Evolutionary conservation across 1,284 basidiomycete genomes (phyloP).

Genomic region (Irpex sp.): DNA sequence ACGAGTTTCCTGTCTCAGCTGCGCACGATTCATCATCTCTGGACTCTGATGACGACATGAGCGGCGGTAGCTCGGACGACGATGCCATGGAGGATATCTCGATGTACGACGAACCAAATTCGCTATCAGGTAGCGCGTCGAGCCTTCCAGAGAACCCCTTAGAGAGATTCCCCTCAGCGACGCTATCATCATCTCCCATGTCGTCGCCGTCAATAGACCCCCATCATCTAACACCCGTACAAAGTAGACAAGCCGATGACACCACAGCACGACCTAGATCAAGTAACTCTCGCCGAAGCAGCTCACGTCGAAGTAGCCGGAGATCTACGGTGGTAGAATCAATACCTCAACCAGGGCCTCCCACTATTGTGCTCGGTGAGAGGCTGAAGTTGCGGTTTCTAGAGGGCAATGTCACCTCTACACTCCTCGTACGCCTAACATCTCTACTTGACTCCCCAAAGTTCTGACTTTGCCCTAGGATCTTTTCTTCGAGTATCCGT

Average conservation of each 20-base stretch:
- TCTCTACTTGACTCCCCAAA: constrained; percentile 1
- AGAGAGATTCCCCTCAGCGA: constrained; percentile 20
- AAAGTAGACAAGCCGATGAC: constrained; percentile 28
- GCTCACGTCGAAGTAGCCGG: constrained; percentile 51
- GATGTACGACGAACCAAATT: constrained; percentile 54
- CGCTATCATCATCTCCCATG: constrained; percentile 19
- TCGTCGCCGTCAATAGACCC: constrained; percentile 20
- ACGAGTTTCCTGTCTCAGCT: constrained; percentile 70
- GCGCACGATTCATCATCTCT: constrained; percentile 49
- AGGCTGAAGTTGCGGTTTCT: constrained; percentile 75
- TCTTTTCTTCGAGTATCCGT: constrained; percentile 93
- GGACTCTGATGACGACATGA: constrained; percentile 78
- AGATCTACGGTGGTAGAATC: constrained; percentile 36
- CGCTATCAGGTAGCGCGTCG: constrained; percentile 14
- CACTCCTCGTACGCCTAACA: constrained; percentile 60
- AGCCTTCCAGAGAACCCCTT: constrained; percentile 19
- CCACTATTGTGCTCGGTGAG: constrained; percentile 61
- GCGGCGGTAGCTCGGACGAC: constrained; percentile 66
- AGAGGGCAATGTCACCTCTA: constrained; percentile 66
- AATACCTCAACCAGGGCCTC: constrained; percentile 8
- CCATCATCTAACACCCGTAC: constrained; percentile 8
- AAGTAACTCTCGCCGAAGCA: constrained; percentile 45
- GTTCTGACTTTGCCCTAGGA: constrained; percentile 45
- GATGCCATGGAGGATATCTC: constrained; percentile 75
- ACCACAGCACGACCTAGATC: constrained; percentile 34